A percentile compares a stretch with the other conserved stretches of the same genome.
Conservation (phyloP, 257 asterid genomes). For the Rehmannia glutinosa region DNA sequence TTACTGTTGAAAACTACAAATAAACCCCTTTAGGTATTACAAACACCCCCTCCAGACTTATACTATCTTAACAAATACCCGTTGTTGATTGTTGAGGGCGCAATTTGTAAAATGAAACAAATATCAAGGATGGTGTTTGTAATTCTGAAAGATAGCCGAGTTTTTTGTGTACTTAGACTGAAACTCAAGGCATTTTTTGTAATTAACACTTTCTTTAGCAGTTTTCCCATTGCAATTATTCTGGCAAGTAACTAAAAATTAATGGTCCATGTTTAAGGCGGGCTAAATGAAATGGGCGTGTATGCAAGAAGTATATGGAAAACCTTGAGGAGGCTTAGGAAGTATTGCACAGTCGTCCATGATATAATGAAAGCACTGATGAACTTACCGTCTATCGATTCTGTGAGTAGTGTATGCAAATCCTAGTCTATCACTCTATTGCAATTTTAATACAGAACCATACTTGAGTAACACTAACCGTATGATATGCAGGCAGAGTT, state of each 20-base stretch:
- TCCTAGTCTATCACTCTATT: neutral
- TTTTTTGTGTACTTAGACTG: too few species aligned
- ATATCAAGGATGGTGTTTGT: too few species aligned
- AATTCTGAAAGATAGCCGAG: too few species aligned
- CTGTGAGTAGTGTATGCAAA: constrained; percentile 41
- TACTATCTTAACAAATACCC: too few species aligned
- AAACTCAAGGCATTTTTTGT: too few species aligned
- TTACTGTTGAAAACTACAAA: too few species aligned
- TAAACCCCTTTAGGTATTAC: too few species aligned
- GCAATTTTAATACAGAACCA: neutral
- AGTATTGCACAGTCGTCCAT: constrained; percentile 45
- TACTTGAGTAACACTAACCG: neutral
- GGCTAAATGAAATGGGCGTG: constrained; percentile 45
- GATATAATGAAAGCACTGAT: constrained; percentile 66
- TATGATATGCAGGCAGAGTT: constrained; percentile 55
- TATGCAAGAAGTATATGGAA: constrained; percentile 59
- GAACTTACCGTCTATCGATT: constrained; percentile 61
- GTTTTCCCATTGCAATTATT: neutral
- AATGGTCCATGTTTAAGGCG: constrained; percentile 30
- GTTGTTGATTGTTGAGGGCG: too few species aligned
- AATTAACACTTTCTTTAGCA: neutral
- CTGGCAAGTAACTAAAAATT: constrained; percentile 2
- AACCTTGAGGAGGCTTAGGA: constrained; percentile 61
- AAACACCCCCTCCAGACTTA: too few species aligned
- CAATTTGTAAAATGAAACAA: too few species aligned